A percentile compares a stretch with the other conserved stretches of the same genome.
These are phyloP conservation scores for Prunus yedoensis DNA, from an alignment of 331 rosid genomes.

Conservation along the genomic window DNA sequence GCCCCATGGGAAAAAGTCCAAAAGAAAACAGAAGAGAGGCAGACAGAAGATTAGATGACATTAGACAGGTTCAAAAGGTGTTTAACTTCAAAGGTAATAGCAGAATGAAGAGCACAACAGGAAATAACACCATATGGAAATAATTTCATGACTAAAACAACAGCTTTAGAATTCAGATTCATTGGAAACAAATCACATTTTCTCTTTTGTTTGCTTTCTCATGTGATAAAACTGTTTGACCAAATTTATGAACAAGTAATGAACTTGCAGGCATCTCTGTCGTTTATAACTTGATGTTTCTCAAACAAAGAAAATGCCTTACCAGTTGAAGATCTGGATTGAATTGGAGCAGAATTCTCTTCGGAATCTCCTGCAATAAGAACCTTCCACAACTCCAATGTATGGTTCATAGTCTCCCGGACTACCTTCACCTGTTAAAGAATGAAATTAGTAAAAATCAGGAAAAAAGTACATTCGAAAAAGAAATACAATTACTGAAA, in stretches of 20 bases:
- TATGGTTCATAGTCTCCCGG: slow-evolving; percentile 79
- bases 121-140: neutral
- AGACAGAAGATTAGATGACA: slow-evolving; percentile 9
- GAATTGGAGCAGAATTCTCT: slow-evolving; percentile 40
- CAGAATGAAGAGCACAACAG: slow-evolving; percentile 2
- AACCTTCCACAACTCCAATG: slow-evolving; percentile 81
- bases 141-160: neutral
- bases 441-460: neutral
- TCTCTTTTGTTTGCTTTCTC: neutral
- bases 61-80: neutral
- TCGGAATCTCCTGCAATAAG: slow-evolving; percentile 40
- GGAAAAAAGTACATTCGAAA: neutral
- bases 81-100: slow-evolving; percentile 1
- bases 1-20: slow-evolving; percentile 28
- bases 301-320: slow-evolving; percentile 18
- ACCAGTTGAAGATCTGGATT: slow-evolving; percentile 54
- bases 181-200: neutral
- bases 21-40: neutral
- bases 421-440: slow-evolving; percentile 80
- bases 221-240: neutral
- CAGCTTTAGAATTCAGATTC: neutral
- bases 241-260: neutral
- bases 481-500: neutral
- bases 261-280: slow-evolving; percentile 11
- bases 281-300: neutral